Evolutionary conservation across 2,329 filamentous ascomycete genomes (phyloP), one percentile per base, ranked within the genome.

Genomic region (Teratosphaeria viscida): DNA sequence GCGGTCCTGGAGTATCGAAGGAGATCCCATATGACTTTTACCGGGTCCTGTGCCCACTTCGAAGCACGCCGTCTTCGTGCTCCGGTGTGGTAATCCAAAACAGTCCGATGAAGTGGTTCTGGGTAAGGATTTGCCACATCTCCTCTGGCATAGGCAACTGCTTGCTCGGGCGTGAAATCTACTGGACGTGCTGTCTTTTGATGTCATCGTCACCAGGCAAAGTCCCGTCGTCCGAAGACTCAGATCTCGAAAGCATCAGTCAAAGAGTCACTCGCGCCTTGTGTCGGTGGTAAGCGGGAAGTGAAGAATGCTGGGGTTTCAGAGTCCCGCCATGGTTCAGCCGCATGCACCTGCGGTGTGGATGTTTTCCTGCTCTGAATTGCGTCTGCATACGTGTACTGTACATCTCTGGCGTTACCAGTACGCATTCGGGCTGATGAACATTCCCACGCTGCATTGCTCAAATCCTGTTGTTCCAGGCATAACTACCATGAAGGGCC

Each of bases 41-140:
- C 82, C 83, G 0, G 82, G 82, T 0, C 83, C 82, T 65, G 81
- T 84, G 35, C 83, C 83, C 5, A 85, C 70, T 61, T 86, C 82
- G 12, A 23, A 83, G 66, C 2, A 71, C 72, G 2, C 70, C 72
- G 34, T 72, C 66, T 23, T 27, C 78, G 77, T 0, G 75, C 78
- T 0, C 75, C 71, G 1, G 65, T 69, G 64, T 85, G 82, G 57
- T 78, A 73, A 19, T 75, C 63, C 4, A 81, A 53, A 55, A 85
- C 73, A 47, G 66, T 64, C 2, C 78, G 61, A 70, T 81, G 82
- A n/a, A 85, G 69, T 5, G 64, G 65, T 0, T 71, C 64, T 53
- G 76, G 70, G 66, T 23, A 84, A 84, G 55, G 72, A 67, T 1
- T 59, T 67, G 34, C 62, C 65, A 2, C 81, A 77, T 56, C 64